A percentile compares a stretch with the other conserved stretches of the same genome.
These are phyloP conservation scores for Alternaria angustiovoidea DNA, from an alignment of 2,329 filamentous ascomycete species.

Conservation along the genomic window DNA sequence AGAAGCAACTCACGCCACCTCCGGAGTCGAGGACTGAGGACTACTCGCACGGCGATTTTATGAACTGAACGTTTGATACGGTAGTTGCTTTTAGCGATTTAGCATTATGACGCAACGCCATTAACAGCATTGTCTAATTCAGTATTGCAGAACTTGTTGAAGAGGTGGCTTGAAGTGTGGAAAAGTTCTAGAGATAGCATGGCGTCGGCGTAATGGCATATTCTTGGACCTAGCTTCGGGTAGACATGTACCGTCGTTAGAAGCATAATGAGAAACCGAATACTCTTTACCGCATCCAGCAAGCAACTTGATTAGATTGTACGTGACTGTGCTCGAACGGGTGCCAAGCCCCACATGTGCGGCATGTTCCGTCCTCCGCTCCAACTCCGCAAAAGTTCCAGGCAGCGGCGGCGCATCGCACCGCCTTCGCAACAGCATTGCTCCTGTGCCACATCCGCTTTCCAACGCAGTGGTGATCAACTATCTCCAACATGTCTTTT, in stretches of 20 bases:
- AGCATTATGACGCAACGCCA: conserved; percentile 43
- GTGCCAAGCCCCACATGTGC: conserved; percentile 29
- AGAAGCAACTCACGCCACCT: conserved; percentile 72
- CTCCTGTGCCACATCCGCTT: neutral
- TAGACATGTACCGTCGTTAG: conserved; percentile 9
- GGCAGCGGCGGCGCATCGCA: conserved; percentile 18
- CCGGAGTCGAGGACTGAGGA: conserved; percentile 43
- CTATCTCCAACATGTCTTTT: conserved; percentile 37
- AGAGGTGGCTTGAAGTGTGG: conserved; percentile 32
- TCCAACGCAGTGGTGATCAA: neutral
- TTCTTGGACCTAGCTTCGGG: conserved; percentile 20
- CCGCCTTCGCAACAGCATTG: conserved; percentile 13
- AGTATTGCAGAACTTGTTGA: conserved; percentile 19
- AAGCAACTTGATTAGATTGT: neutral
- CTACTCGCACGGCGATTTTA: conserved; percentile 48
- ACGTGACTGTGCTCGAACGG: neutral
- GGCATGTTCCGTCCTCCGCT: conserved; percentile 44
- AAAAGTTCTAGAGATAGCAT: conserved; percentile 19
- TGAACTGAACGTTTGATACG: conserved; percentile 22
- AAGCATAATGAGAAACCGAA: conserved; percentile 21
- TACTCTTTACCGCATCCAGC: neutral
- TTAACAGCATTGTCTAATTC: conserved; percentile 40
- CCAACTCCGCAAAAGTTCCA: conserved; percentile 46
- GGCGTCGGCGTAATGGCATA: conserved; percentile 24
- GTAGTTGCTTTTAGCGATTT: conserved; percentile 13